Conservation (phyloP, 2,329 filamentous ascomycete genomes). For the Pseudogymnoascus sp. region DNA sequence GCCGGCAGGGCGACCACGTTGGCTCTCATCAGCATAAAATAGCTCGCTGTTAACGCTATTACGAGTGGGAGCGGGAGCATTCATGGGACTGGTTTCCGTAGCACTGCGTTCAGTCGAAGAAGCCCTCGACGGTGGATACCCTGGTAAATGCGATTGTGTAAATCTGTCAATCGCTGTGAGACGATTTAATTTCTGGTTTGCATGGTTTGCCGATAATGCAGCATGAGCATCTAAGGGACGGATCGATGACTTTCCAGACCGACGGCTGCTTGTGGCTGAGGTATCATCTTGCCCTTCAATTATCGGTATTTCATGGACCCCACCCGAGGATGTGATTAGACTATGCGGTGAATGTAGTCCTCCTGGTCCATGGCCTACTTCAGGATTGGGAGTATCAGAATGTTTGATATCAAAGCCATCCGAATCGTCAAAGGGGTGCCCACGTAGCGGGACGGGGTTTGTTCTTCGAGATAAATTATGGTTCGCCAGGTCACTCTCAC, state of each 20-base stretch:
- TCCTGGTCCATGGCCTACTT: conserved; percentile 14
- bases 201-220: conserved; percentile 20
- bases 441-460: not conserved
- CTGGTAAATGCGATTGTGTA: conserved; percentile 37
- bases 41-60: conserved; percentile 50
- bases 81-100: conserved; percentile 49
- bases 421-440: not conserved
- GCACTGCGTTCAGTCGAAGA: conserved; percentile 51
- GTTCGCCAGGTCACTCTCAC: not conserved
- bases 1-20: conserved; percentile 33
- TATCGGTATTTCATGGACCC: conserved; percentile 8
- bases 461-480: not conserved
- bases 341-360: not conserved
- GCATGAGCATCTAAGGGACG: conserved; percentile 26
- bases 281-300: not conserved
- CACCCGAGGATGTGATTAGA: conserved; percentile 12
- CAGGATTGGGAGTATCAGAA: not conserved
- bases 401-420: not conserved
- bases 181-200: conserved; percentile 26
- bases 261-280: not conserved
- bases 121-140: conserved; percentile 43
- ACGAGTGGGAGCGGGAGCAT: conserved; percentile 43
- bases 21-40: conserved; percentile 38
- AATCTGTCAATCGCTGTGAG: conserved; percentile 30
- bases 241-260: conserved; percentile 24